Evolutionary conservation across 2,329 filamentous ascomycete genomes (phyloP).

Genomic region (Colletotrichum truncatum): DNA sequence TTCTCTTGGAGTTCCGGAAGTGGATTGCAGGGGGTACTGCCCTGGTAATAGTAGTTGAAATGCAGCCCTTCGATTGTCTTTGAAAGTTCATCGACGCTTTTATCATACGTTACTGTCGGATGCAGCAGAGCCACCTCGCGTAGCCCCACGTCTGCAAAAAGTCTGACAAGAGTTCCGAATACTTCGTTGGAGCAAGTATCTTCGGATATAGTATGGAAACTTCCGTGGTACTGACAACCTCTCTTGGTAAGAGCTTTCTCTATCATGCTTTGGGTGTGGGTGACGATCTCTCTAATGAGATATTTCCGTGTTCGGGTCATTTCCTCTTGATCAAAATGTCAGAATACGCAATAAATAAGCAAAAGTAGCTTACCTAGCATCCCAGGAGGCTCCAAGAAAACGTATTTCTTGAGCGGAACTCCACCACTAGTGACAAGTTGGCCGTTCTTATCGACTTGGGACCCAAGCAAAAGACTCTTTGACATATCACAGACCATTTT

Average conservation of each 20-base stretch:
- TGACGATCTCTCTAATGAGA: too few relatives aligned
- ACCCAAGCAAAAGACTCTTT: background rate
- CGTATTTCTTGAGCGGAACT: background rate
- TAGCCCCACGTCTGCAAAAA: background rate
- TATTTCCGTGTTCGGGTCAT: background rate
- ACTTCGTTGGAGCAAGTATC: background rate
- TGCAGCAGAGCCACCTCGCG: background rate
- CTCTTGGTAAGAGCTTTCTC: too few relatives aligned
- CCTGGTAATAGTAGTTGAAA: background rate
- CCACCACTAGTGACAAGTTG: background rate
- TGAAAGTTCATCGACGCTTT: background rate
- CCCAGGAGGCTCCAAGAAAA: background rate
- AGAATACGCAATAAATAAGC: background rate
- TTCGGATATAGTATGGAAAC: too few relatives aligned
- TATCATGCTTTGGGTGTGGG: too few relatives aligned
- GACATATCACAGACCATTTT: accelerated
- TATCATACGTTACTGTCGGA: background rate
- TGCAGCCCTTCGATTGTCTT: background rate
- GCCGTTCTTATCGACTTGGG: background rate
- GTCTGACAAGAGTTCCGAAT: background rate
- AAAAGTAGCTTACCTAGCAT: background rate
- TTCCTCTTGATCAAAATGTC: too few relatives aligned
- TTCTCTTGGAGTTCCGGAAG: background rate
- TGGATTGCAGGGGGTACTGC: background rate
- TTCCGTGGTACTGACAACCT: too few relatives aligned